Base-by-base conservation (phyloP, 2,329 filamentous ascomycete genomes). In the Pseudocercospora macadamiae region DNA sequence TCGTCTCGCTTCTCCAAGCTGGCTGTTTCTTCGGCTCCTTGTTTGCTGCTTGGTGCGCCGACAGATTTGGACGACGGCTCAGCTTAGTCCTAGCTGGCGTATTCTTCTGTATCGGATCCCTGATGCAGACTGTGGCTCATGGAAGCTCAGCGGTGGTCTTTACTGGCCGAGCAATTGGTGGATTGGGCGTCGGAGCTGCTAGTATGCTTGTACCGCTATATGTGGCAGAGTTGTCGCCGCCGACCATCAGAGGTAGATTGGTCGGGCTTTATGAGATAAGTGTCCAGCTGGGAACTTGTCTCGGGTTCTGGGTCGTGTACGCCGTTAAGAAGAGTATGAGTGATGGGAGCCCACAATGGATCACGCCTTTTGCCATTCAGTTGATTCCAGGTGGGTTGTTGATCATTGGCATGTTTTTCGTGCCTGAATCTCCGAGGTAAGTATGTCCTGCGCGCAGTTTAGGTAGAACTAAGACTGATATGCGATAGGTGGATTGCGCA, bases 81-180 rank as follows among this genome's bases (percentile, higher is more conserved):
- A 51, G 60, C 2, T 45, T 65, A 36, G 49, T 65, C 3, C 19
- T 59, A 18, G 57, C 60, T 9, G 62, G 60, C 3, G 9, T 63
- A 16, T 4, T 59, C 1, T 63, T 64, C 34, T 54, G 52, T 45
- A 53, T 60, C 32, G 60, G 62, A 3, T 64, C 60, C 8, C 19
- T 64, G 9, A 64, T 64, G 60, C 60, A 62, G 75, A 79, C 80
- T 9, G 75, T 83, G 12, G 76, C 79, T 57, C 68, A 76, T 52
- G 75, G 76, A n/a, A 77, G 77, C 51, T 64, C 74, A 3, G 61
- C 80, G 36, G 79, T 79, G 56, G 70, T 80, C 28, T 66, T 79
- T 14, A 77, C 78, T 2, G 62, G 62, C 4, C 51, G 62, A 25
- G 57, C 53, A 18, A 53, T 64, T 30, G 62, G 57, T 37, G 63